Percentiles rank a stretch among this genome's conserved stretches.
These are phyloP conservation scores for Hymenochaete sp. DNA, from an alignment of 1,284 basidiomycete species.

Conservation along the genomic window DNA sequence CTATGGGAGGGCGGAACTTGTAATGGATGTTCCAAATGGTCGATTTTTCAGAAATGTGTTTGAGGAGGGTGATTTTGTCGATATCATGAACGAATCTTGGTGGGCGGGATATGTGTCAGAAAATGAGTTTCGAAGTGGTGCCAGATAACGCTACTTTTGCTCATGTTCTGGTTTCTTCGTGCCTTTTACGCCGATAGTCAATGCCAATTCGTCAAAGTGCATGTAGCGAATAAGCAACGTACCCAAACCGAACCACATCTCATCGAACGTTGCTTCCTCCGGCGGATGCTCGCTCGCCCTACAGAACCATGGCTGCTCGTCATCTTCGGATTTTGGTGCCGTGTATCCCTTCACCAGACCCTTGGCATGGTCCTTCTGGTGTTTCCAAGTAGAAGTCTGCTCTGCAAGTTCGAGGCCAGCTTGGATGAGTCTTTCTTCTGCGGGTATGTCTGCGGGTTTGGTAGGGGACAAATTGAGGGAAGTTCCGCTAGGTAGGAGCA, in stretches of 20 bases:
- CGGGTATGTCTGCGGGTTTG: conserved; percentile 42
- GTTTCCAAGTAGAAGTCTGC: conserved; percentile 50
- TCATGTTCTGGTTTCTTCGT: conserved; percentile 60
- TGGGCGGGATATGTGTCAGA: background rate
- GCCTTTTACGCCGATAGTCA: no score
- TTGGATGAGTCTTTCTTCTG: conserved; percentile 46
- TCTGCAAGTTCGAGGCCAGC: conserved; percentile 49
- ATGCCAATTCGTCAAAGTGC: no score
- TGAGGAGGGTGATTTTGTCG: conserved; percentile 53
- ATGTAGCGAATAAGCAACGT: no score
- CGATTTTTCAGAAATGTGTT: conserved; percentile 51
- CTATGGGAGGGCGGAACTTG: conserved; percentile 58
- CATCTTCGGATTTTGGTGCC: conserved; percentile 40
- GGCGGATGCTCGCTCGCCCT: conserved; percentile 57
- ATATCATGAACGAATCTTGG: conserved; percentile 56
- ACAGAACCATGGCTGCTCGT: conserved; percentile 57
- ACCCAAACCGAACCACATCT: conserved; percentile 61
- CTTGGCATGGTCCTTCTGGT: conserved; percentile 51
- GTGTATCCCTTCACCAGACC: conserved; percentile 46
- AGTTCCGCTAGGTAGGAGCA: no score
- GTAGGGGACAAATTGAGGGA: conserved; percentile 36
- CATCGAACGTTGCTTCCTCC: conserved; percentile 59
- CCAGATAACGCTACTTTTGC: conserved; percentile 37
- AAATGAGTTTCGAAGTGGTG: background rate
- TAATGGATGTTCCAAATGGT: conserved; percentile 68